These are phyloP conservation scores for Austroboletus niveus DNA, from an alignment of 1,284 basidiomycete genomes.

Conservation along the genomic window DNA sequence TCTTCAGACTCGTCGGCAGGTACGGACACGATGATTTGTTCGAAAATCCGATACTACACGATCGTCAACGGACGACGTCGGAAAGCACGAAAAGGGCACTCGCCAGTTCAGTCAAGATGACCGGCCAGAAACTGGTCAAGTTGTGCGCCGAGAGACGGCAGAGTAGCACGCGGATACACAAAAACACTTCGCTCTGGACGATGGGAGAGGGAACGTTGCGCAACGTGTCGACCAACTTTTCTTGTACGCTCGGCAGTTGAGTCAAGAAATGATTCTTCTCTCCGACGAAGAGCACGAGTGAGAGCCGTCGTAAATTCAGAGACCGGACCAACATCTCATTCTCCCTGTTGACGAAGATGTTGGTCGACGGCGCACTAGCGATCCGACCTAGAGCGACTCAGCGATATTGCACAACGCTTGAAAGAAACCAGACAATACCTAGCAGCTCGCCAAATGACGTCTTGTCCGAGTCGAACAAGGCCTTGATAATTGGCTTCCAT, in stretches of 20 bases:
- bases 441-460: constrained; percentile 83
- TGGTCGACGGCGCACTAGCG: constrained; percentile 84
- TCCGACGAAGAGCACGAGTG: constrained; percentile 81
- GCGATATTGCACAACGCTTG: constrained; percentile 1
- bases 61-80: constrained; percentile 13
- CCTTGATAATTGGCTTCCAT: constrained; percentile 82
- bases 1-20: constrained; percentile 81
- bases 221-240: constrained; percentile 93
- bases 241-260: constrained; percentile 91
- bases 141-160: constrained; percentile 93
- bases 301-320: constrained; percentile 83
- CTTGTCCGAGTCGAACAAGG: constrained; percentile 85
- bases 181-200: constrained; percentile 92
- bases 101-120: constrained; percentile 90
- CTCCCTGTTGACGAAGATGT: constrained; percentile 96
- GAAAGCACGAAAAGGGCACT: constrained; percentile 21
- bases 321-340: constrained; percentile 91
- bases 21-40: constrained; percentile 60
- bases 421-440: constrained; percentile 42
- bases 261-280: constrained; percentile 90
- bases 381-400: constrained; percentile 60
- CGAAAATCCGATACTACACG: constrained; percentile 70
- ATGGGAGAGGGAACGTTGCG: constrained; percentile 79
- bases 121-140: constrained; percentile 95
- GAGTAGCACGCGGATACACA: constrained; percentile 89